These are phyloP conservation scores for Gonium pectorale DNA, from an alignment of 139 green algal genomes.

Conservation along the genomic window DNA sequence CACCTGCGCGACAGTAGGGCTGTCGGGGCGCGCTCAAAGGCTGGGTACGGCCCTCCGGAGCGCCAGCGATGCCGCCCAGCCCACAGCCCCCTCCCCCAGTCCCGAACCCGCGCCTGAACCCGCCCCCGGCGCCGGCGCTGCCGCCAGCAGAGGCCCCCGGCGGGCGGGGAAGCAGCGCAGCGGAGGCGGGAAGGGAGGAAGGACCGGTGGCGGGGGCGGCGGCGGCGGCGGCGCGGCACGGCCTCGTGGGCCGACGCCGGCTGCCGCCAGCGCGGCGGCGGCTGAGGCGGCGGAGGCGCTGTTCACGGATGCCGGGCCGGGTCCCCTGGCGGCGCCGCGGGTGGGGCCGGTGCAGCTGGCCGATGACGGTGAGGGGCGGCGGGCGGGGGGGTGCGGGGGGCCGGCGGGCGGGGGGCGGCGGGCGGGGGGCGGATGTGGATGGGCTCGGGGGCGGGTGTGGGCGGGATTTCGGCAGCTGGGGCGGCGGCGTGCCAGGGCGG, in stretches of 20 bases:
- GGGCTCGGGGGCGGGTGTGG: background rate
- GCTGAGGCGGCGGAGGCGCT: conserved; percentile 1
- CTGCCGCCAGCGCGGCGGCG: background rate
- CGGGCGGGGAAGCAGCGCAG: too few species aligned
- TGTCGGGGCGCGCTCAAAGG: too few species aligned
- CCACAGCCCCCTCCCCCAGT: too few species aligned
- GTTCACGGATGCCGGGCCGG: background rate
- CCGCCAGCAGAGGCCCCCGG: too few species aligned
- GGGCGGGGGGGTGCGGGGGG: background rate
- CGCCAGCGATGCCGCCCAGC: too few species aligned
- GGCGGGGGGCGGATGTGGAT: background rate
- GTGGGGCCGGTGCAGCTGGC: background rate
- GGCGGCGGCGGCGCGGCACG: too few species aligned
- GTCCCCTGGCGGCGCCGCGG: background rate
- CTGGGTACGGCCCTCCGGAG: too few species aligned
- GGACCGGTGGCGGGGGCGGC: too few species aligned
- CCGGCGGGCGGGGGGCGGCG: background rate
- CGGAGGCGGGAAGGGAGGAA: too few species aligned
- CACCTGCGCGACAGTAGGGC: too few species aligned
- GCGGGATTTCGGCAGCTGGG: background rate
- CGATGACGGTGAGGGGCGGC: background rate
- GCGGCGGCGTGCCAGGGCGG: background rate
- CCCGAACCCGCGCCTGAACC: too few species aligned
- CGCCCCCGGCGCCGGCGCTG: too few species aligned
- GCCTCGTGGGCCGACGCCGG: background rate